Conservation (phyloP, 352 stramenopile species). For the Phytophthora pistaciae region DNA sequence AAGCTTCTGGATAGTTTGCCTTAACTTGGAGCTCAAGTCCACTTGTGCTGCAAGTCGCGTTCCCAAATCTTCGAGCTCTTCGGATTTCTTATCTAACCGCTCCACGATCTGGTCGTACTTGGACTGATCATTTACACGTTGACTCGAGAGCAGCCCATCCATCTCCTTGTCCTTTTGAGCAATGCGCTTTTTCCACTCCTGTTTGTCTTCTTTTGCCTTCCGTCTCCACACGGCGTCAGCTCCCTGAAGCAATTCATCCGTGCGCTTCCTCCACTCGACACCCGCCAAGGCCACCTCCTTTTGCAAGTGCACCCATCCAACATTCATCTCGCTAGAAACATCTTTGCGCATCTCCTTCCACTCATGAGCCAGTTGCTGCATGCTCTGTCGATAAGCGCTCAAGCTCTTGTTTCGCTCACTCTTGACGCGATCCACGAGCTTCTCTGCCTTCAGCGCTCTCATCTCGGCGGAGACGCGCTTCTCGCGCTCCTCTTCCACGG, state of each 20-base stretch:
- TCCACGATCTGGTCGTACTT: constrained; percentile 62
- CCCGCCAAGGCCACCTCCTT: constrained; percentile 38
- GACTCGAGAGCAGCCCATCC: constrained; percentile 43
- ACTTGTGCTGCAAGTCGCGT: constrained; percentile 29
- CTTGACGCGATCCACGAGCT: constrained; percentile 32
- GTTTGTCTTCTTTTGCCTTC: constrained; percentile 48
- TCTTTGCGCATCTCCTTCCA: constrained; percentile 41
- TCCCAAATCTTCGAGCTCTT: constrained; percentile 46
- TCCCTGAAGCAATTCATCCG: constrained; percentile 25
- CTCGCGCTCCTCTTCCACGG: constrained; percentile 43
- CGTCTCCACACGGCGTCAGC: constrained; percentile 32
- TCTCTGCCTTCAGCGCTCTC: constrained; percentile 37
- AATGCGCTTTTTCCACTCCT: constrained; percentile 51
- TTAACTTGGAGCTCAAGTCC: constrained; percentile 37
- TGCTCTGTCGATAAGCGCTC: constrained; percentile 35
- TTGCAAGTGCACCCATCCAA: constrained; percentile 38
- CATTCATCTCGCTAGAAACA: constrained; percentile 44
- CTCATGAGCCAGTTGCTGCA: constrained; percentile 40
- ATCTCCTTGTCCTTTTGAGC: constrained; percentile 67
- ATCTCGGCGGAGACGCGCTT: constrained; percentile 32
- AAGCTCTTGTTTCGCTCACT: constrained; percentile 37
- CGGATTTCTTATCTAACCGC: constrained; percentile 51
- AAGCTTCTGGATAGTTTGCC: constrained; percentile 45
- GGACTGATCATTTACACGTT: constrained; percentile 62
- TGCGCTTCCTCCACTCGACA: constrained; percentile 36